Conservation (phyloP, 1,284 basidiomycete species). For the Moesziomyces globuligerus region DNA sequence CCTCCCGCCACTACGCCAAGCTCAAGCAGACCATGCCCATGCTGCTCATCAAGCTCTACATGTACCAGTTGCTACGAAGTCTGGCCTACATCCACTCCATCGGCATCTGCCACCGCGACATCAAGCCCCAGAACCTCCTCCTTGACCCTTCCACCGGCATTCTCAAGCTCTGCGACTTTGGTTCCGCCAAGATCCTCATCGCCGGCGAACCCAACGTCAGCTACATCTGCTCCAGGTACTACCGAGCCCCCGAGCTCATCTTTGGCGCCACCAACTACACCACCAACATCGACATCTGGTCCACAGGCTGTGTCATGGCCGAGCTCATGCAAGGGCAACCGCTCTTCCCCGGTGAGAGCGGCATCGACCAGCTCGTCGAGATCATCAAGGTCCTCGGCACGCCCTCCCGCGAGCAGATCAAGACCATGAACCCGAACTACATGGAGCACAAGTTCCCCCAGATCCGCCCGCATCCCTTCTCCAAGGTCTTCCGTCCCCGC, state of each 20-base stretch:
- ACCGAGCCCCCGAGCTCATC: slow-evolving; percentile 98
- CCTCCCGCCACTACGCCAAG: slow-evolving; percentile 97
- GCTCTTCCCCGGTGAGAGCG: slow-evolving; percentile 97
- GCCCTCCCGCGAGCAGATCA: slow-evolving; percentile 98
- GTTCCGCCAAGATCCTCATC: slow-evolving; percentile 97
- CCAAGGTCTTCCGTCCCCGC: slow-evolving; percentile 94
- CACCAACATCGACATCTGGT: slow-evolving; percentile 99
- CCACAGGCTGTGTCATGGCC: slow-evolving; percentile 99
- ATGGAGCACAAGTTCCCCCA: slow-evolving; percentile 99
- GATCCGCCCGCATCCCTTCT: slow-evolving; percentile 81
- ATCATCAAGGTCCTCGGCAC: slow-evolving; percentile 99
- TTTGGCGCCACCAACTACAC: slow-evolving; percentile 99
- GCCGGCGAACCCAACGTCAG: slow-evolving; percentile 98
- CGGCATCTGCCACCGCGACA: slow-evolving; percentile 88
- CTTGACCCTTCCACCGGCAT: slow-evolving; percentile 96
- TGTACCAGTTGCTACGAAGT: slow-evolving; percentile 96
- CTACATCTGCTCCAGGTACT: slow-evolving; percentile 99
- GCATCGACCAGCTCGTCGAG: slow-evolving; percentile 98
- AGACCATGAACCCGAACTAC: slow-evolving; percentile 99
- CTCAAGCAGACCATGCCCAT: slow-evolving; percentile 99
- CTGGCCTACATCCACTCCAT: slow-evolving; percentile 98
- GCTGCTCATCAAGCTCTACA: slow-evolving; percentile 97
- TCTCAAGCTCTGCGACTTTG: slow-evolving; percentile 98
- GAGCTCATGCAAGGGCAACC: slow-evolving; percentile 99
- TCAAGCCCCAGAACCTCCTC: slow-evolving; percentile 98